Evolutionary conservation across 2,329 filamentous ascomycete genomes (phyloP), one percentile per base, ranked within the genome.

Genomic region (Exophiala sp.): DNA sequence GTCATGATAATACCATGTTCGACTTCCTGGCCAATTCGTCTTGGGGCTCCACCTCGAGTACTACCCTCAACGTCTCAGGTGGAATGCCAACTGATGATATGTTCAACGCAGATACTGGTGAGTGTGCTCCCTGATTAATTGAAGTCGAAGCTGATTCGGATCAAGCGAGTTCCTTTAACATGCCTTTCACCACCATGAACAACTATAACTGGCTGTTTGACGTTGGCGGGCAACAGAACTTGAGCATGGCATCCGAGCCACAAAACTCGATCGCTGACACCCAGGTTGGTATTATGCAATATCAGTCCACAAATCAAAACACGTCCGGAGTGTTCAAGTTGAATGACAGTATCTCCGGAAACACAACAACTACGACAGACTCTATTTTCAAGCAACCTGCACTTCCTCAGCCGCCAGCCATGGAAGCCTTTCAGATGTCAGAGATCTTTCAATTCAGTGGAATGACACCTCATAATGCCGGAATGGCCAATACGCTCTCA

Each of bases 191-290:
- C 2, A 84, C 82, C 1, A 80, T 81, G 55, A 74, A 74, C 57
- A 82, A 85, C 52, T 85, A 85, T 63, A 82, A 80, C 53, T 85
- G 82, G 81, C 64, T 85, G 2, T 85, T 85, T 61, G 77, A 81
- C 36, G 64, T 68, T n/a, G 34, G 34, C 14, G 36, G 36, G 11
- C n/a, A 21, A 3, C 34, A 50, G 18, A 42, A 46, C 16, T 36
- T 36, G 24, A 36, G 36, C 18, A 36, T 21, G 14, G 29, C 36
- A 10, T 11, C 34, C 12, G 41, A 29, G 29, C 10, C 14, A 14
- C 39, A 34, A 20, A n/a, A 34, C 5, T 9, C 32, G 18, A 48
- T 18, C 8, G 16, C 12, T 21, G 33, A 21, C 40, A 4, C 5
- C 16, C 41, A 43, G 21, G 6, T 42, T 8, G 40, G 24, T 16